Conservation (phyloP, 176 grass and related monocot genomes). For the Otatea glauca region DNA sequence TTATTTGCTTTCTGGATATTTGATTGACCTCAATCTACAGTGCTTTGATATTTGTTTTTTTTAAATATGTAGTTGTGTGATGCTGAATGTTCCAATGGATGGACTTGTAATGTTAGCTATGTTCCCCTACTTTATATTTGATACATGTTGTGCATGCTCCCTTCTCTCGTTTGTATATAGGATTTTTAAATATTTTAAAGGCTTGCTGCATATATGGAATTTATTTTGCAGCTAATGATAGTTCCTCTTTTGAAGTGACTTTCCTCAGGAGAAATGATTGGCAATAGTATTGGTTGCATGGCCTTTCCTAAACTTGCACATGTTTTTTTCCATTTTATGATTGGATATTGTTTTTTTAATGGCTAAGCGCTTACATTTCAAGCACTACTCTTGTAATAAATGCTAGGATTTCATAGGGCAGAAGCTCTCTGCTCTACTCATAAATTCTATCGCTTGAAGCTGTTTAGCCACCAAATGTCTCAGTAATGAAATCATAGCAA, state of each 20-base stretch:
- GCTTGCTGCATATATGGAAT: slow-evolving; percentile 35
- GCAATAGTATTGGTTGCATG: slow-evolving; percentile 4
- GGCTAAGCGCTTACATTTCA: neutral
- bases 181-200: slow-evolving; percentile 25
- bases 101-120: neutral
- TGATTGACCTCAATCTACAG: neutral
- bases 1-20: slow-evolving; percentile 1
- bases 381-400: neutral
- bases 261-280: neutral
- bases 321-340: slow-evolving; percentile 16
- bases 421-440: neutral
- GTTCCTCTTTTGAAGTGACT: slow-evolving; percentile 28
- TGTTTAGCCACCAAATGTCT: slow-evolving; percentile 30
- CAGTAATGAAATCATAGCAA: slow-evolving; percentile 9
- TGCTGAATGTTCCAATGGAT: slow-evolving; percentile 18
- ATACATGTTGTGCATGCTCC: neutral
- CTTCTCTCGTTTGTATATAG: neutral
- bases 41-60: neutral
- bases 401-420: slow-evolving; percentile 32
- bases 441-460: slow-evolving; percentile 22
- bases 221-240: slow-evolving; percentile 27
- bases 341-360: slow-evolving; percentile 30
- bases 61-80: neutral
- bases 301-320: slow-evolving; percentile 13
- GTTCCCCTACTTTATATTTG: slow-evolving; percentile 24